These are phyloP conservation scores for Leccinellum rugosiceps DNA, from an alignment of 768 basidiomycete species.

Conservation along the genomic window DNA sequence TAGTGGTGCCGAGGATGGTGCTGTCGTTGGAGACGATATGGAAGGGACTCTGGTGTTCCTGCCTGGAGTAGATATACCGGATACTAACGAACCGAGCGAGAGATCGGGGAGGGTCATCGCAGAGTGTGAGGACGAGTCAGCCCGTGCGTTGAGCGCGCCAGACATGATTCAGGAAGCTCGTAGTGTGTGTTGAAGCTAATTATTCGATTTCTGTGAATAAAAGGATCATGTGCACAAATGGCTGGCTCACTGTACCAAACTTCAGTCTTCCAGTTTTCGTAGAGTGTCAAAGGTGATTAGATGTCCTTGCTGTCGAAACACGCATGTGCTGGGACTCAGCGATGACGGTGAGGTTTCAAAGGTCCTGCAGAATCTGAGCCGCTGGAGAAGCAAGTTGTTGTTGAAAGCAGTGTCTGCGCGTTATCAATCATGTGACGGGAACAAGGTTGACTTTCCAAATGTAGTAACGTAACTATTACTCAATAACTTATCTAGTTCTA, in stretches of 20 bases:
- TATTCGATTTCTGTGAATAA: not conserved
- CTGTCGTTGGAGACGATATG: conserved; percentile 48
- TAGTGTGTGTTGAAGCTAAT: not conserved
- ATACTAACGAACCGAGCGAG: conserved; percentile 54
- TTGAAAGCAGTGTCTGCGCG: not conserved
- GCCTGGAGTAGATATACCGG: conserved; percentile 52
- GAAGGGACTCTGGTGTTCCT: conserved; percentile 46
- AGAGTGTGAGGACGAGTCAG: conserved; percentile 44
- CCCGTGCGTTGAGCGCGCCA: conserved; percentile 36
- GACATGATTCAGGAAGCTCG: conserved; percentile 33
- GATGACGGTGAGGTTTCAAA: not conserved
- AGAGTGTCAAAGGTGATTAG: not conserved
- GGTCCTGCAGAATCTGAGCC: not conserved
- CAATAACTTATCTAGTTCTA: too few species aligned
- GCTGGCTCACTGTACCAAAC: conserved; percentile 6
- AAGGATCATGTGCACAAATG: not conserved
- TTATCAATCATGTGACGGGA: not conserved
- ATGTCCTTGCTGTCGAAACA: not conserved
- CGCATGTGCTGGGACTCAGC: not conserved
- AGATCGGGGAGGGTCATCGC: conserved; percentile 52
- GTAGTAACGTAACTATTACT: too few species aligned
- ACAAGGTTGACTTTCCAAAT: not conserved
- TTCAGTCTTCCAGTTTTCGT: not conserved
- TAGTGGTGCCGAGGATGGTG: conserved; percentile 47
- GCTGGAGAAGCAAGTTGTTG: too few species aligned